Percentiles rank a stretch among this genome's conserved stretches.
These are phyloP conservation scores for Amanita rubescens DNA, from an alignment of 768 basidiomycete genomes.

Conservation along the genomic window DNA sequence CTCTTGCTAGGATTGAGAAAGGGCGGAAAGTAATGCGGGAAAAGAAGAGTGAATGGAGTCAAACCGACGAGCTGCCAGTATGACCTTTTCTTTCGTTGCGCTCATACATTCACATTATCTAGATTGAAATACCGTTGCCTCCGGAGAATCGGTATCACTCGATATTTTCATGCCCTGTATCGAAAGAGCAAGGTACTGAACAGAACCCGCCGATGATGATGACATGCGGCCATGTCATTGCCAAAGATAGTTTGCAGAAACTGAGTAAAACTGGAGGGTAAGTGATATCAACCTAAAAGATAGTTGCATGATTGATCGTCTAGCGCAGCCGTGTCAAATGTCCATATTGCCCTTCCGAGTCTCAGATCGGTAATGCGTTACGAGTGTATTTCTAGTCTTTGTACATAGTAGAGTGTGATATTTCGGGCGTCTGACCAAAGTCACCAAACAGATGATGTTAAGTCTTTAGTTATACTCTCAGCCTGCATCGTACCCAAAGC, in stretches of 20 bases:
- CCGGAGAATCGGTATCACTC: slow-evolving; percentile 91
- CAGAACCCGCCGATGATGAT: slow-evolving; percentile 98
- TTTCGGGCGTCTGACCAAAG: neutral
- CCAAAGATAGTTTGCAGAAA: slow-evolving; percentile 85
- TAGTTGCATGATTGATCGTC: slow-evolving; percentile 5
- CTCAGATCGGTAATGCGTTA: slow-evolving; percentile 44
- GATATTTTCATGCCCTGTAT: slow-evolving; percentile 95
- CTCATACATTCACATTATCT: slow-evolving; percentile 1
- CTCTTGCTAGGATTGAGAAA: slow-evolving; percentile 88
- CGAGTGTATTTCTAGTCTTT: slow-evolving; percentile 54
- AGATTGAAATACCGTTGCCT: slow-evolving; percentile 93
- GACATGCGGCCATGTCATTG: slow-evolving; percentile 90
- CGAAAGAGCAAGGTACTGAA: slow-evolving; percentile 93
- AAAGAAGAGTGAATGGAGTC: slow-evolving; percentile 88
- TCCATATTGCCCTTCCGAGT: slow-evolving; percentile 91
- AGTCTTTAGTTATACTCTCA: neutral
- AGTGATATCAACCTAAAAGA: slow-evolving; percentile 10
- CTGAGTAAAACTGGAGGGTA: slow-evolving; percentile 79
- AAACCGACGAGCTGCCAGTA: slow-evolving; percentile 85
- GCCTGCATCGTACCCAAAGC: neutral
- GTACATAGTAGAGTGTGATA: neutral
- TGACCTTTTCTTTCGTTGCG: neutral
- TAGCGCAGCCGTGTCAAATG: slow-evolving; percentile 83
- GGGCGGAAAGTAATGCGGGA: slow-evolving; percentile 91
- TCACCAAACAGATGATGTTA: neutral